phyloP scores from a whole-genome alignment of 225 moss, liverwort and hornwort genomes.

The Climacium dendroides region DNA sequence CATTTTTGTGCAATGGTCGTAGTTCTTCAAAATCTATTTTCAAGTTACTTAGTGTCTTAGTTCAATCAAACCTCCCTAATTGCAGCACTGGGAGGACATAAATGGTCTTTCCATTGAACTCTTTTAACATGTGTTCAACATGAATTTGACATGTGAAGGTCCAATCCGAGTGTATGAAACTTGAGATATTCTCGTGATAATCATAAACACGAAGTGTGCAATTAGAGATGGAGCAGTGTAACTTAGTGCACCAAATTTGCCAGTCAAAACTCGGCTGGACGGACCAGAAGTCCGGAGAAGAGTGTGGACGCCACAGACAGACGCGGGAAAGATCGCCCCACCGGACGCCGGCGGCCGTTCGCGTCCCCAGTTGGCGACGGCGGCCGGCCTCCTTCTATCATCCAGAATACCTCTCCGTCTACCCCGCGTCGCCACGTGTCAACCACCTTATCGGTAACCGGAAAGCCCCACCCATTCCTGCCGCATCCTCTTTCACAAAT shows the following conservation, averaged over 20 bases:
- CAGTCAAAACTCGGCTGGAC: not conserved
- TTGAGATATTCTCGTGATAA: not conserved
- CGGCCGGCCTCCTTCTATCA: not conserved
- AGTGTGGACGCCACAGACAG: not conserved
- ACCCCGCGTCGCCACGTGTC: not conserved
- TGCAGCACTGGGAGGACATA: not conserved
- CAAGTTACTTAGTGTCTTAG: not conserved
- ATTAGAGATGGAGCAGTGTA: not conserved
- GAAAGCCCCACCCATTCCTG: not conserved
- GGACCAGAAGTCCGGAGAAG: not conserved
- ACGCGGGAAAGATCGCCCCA: not conserved
- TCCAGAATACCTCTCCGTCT: slow-evolving; percentile 6
- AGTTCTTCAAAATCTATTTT: not conserved
- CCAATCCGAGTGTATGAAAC: not conserved
- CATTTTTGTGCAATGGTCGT: no score
- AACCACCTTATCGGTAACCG: not conserved
- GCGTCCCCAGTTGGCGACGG: not conserved
- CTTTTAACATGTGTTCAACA: no score
- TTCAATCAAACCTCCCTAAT: not conserved
- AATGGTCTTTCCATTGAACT: not conserved
- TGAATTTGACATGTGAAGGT: not conserved
- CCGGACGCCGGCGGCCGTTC: not conserved
- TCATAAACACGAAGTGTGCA: no score
- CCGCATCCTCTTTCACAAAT: slow-evolving; percentile 5
- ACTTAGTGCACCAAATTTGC: not conserved